Evolutionary conservation across 352 stramenopile species (phyloP), one percentile per base, ranked within the genome.

Genomic region (Thalassiosira livingstoniorum): DNA sequence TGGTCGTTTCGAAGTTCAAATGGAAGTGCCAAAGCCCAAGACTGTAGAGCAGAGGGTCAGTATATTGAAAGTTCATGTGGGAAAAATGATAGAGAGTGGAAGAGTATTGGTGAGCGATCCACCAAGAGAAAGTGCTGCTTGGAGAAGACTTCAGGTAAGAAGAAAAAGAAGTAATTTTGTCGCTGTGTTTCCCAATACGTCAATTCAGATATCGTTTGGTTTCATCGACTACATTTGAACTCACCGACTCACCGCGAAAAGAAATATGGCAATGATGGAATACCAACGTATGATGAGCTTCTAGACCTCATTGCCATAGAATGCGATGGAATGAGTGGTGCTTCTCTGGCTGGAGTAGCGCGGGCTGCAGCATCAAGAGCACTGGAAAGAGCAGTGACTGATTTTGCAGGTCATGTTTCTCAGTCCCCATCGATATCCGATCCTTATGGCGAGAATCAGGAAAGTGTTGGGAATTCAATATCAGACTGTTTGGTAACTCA

Each of bases 1-100:
- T 0, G 87, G 87, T 45, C 77, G 91, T 57, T 94, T 94, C 70
- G 91, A 95, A 75, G 88, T 94, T n/a, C 89, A 95, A 75, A 89
- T 94, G 23, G 87, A 95, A 69, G 85, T 95, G 4, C 84, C 86
- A 29, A 86, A 83, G 27, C 92, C 90, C 61, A 72, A 78, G 60
- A 94, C 78, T 31, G 68, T 80, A 0, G 81, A 87, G 34, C 86
- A 93, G 61, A 76, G 91, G 34, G 60, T 87, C 5, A 87, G 75
- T 55, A 93, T 95, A 79, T 65, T 95, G 18, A 88, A 87, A 32
- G 85, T 94, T 37, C 87, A 95, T 67, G 92, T 81, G n/a, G 58
- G 85, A 23, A 86, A 68, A 32, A 93, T 93, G 89, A 76, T 87
- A 15, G 66, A 82, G 42, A 86, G 85, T 53, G 88, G 87, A n/a